Evolutionary conservation across 2,329 filamentous ascomycete species (phyloP), one percentile per base, ranked within the genome.

Genomic region (Trichocomaceae sp.): DNA sequence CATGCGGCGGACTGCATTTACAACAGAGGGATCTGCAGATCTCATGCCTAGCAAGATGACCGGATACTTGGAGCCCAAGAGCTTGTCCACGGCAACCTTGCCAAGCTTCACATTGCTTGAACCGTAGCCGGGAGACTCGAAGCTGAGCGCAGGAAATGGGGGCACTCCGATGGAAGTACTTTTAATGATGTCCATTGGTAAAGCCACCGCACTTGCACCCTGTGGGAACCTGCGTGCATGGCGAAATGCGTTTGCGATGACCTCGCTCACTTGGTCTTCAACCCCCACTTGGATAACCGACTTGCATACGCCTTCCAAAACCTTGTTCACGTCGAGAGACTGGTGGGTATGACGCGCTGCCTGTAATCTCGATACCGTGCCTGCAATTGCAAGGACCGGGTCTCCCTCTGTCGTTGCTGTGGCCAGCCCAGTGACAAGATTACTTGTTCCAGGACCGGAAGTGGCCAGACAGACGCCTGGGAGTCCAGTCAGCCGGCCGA

Each of bases 101-200:
- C 55, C 44, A 5, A 54, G 33, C 31, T 47, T 49, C 19, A 41
- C 17, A 49, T 56, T 56, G 29, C 54, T 52, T 19, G 45, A 26
- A 12, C 55, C 50, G 19, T 57, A 57, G 15, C 29, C 47, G 2
- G 55, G 55, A 4, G 50, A 44, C 31, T 54, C 47, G n/a, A 57
- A 57, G 51, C 55, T 57, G 1, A 47, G 50, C 13, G 37, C 39
- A 13, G 55, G 55, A n/a, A 57, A 57, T 1, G 55, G 46, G 7
- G 55, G 50, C 15, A 54, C 47, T 9, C 37, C 35, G 6, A 54
- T 47, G 22, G 55, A 57, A n/a, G 55, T 57, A 39, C 55, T 57
- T 17, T 54, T 57, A 33, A 57, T 57, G 3, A 57, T 52, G 15
- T 57, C 55, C 39, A 57, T 57, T 26, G 55, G 55, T n/a, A 57